Evolutionary conservation across 352 stramenopile genomes (phyloP).

Genomic region (Phytophthora nicotianae): DNA sequence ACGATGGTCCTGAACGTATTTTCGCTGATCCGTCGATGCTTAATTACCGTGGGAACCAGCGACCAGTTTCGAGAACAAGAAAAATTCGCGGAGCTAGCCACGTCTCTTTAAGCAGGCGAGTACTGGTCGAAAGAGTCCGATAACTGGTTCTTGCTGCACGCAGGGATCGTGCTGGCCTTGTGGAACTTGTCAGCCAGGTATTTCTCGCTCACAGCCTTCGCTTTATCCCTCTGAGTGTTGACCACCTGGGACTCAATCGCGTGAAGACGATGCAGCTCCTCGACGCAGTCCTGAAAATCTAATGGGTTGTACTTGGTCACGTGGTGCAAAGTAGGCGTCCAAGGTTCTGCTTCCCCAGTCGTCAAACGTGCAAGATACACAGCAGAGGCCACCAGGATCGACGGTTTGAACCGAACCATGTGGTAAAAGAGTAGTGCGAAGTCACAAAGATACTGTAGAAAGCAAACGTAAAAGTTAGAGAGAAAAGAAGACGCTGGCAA

Average conservation of each 20-base stretch:
- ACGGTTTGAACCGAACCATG: conserved; percentile 79
- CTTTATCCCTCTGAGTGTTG: conserved; percentile 71
- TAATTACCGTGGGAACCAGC: conserved; percentile 6
- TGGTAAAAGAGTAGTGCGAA: conserved; percentile 71
- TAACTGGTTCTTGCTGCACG: conserved; percentile 48
- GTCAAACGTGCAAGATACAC: conserved; percentile 79
- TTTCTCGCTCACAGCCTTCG: conserved; percentile 85
- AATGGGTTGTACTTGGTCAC: conserved; percentile 76
- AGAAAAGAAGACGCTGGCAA: neutral
- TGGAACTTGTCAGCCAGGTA: conserved; percentile 76
- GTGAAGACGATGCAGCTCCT: conserved; percentile 71
- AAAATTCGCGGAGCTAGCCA: conserved; percentile 7
- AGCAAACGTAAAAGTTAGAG: conserved; percentile 2
- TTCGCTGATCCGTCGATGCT: conserved; percentile 10
- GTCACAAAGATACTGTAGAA: conserved; percentile 72
- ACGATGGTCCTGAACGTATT: conserved; percentile 21
- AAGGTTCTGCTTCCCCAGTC: conserved; percentile 62
- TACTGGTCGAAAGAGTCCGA: conserved; percentile 57
- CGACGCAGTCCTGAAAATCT: conserved; percentile 69
- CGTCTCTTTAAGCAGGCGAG: conserved; percentile 26
- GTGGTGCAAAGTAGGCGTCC: conserved; percentile 85
- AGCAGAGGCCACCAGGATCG: conserved; percentile 68
- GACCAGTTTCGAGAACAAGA: conserved; percentile 5
- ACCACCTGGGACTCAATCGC: conserved; percentile 64
- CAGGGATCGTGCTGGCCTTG: conserved; percentile 51